Percentiles rank a stretch among this genome's conserved stretches.
Conservation (phyloP, 176 grass and related monocot genomes). For the Juncus effusus region DNA sequence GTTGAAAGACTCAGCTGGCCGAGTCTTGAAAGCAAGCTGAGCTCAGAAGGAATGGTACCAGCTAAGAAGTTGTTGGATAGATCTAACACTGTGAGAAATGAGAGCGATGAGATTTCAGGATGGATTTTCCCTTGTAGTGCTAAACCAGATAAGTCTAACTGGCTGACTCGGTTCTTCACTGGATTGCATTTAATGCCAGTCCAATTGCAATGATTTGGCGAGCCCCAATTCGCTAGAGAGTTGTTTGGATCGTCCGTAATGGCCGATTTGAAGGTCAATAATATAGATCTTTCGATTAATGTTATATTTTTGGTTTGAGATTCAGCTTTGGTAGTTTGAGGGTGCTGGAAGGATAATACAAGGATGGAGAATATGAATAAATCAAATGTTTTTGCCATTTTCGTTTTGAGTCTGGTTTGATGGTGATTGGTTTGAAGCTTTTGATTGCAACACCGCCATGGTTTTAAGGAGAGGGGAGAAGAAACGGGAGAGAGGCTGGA, state of each 20-base stretch:
- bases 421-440: background rate
- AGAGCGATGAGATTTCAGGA: conserved; percentile 47
- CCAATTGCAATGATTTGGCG: conserved; percentile 58
- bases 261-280: conserved; percentile 45
- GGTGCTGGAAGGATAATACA: background rate
- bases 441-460: conserved; percentile 34
- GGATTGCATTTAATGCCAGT: conserved; percentile 55
- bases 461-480: conserved; percentile 23
- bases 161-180: conserved; percentile 32
- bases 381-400: conserved; percentile 18
- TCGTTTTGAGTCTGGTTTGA: background rate
- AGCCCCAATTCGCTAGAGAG: conserved; percentile 39
- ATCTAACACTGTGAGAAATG: conserved; percentile 67
- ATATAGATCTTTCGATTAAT: conserved; percentile 35
- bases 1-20: conserved; percentile 48
- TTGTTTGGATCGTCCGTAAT: conserved; percentile 37
- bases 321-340: background rate
- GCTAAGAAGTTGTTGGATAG: conserved; percentile 57
- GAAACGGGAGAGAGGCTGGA: background rate
- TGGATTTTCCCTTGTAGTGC: conserved; percentile 57
- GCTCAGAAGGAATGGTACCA: conserved; percentile 41
- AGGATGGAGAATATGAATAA: conserved; percentile 12
- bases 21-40: conserved; percentile 43
- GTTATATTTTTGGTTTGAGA: background rate
- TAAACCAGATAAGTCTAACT: conserved; percentile 31